phyloP scores from a whole-genome alignment of 225 moss, liverwort and hornwort species.

The Bryoerythrophyllum caledonicum region DNA sequence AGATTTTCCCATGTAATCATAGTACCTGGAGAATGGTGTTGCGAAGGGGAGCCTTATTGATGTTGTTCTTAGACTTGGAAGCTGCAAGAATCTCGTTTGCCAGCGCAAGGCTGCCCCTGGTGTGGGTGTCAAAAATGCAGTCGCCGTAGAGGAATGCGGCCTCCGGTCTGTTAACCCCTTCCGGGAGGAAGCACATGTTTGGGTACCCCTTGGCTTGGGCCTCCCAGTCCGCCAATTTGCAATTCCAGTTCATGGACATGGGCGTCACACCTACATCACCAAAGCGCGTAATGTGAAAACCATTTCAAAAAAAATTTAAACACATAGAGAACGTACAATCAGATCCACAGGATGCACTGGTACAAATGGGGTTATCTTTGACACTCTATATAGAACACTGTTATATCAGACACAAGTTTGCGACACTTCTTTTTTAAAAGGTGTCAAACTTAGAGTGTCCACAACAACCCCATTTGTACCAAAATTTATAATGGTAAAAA shows the following conservation, averaged over 20 bases:
- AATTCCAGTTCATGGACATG: constrained; percentile 59
- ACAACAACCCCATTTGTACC: too few species aligned
- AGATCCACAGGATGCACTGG: too few species aligned
- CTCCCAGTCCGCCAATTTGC: constrained; percentile 52
- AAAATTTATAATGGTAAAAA: too few species aligned
- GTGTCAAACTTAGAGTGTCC: too few species aligned
- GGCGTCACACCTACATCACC: constrained; percentile 58
- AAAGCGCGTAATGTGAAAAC: constrained; percentile 38
- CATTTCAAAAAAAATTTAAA: not conserved
- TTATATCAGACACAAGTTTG: too few species aligned
- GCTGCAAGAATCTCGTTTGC: constrained; percentile 46
- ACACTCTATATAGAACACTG: too few species aligned
- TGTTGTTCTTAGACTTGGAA: constrained; percentile 14
- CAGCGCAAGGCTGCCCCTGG: constrained; percentile 36
- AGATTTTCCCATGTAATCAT: too few species aligned
- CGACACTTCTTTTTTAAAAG: too few species aligned
- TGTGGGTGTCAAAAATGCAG: constrained; percentile 51
- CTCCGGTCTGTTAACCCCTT: constrained; percentile 20
- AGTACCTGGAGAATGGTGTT: constrained; percentile 24
- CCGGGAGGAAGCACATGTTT: constrained; percentile 45
- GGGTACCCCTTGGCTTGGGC: constrained; percentile 52
- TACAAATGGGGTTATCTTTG: too few species aligned
- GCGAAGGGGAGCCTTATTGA: constrained; percentile 36
- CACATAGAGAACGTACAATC: not conserved
- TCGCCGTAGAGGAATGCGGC: constrained; percentile 42